These are phyloP conservation scores for Candida labiduridarum DNA, from an alignment of 1,139 yeast genomes.

Conservation along the genomic window DNA sequence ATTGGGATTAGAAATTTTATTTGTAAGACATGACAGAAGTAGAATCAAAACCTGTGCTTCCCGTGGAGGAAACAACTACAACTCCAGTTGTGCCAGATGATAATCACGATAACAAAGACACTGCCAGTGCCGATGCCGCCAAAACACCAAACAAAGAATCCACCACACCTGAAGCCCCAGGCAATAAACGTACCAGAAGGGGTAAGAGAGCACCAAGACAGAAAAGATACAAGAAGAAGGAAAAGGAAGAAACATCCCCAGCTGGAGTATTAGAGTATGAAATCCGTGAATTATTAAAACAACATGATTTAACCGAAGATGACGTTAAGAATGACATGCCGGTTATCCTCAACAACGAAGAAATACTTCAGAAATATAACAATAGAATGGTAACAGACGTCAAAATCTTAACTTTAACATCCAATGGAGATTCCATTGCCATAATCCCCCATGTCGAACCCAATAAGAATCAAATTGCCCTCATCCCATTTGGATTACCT, in stretches of 20 bases:
- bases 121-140: conserved; percentile 10
- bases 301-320: conserved; percentile 44
- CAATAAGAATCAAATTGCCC: conserved; percentile 44
- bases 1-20: too few species aligned
- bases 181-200: conserved; percentile 14
- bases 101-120: not conserved
- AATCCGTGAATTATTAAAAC: conserved; percentile 58
- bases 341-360: conserved; percentile 61
- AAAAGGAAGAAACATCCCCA: conserved; percentile 76
- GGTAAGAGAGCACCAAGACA: conserved; percentile 12
- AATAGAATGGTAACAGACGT: conserved; percentile 65
- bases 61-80: not conserved
- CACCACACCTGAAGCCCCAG: not conserved
- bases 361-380: conserved; percentile 46
- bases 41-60: not conserved
- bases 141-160: conserved; percentile 10
- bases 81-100: not conserved
- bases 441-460: conserved; percentile 59
- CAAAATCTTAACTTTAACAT: conserved; percentile 57
- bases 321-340: conserved; percentile 65
- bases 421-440: conserved; percentile 83
- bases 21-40: not conserved
- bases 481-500: conserved; percentile 86
- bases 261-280: conserved; percentile 79
- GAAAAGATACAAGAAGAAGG: conserved; percentile 57